These are phyloP conservation scores for Agrostemma githago DNA, from an alignment of 148 eudicot species.

Conservation along the genomic window DNA sequence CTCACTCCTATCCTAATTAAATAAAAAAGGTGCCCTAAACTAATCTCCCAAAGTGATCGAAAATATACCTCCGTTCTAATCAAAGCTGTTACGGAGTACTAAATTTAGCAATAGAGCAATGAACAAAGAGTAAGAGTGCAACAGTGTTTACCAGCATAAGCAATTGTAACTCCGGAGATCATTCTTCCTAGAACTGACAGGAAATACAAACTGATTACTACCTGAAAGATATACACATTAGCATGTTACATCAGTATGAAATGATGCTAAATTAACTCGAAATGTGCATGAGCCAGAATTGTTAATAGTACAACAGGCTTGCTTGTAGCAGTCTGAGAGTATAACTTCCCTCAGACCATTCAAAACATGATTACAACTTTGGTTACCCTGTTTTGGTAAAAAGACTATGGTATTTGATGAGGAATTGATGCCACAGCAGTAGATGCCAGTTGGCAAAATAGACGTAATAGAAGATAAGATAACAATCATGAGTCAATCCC, in stretches of 20 bases:
- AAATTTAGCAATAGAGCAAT: constrained; percentile 2
- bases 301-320: neutral
- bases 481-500: neutral
- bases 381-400: neutral
- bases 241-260: neutral
- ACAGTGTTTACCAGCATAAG: constrained; percentile 60
- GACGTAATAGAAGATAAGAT: neutral
- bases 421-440: neutral
- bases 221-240: constrained; percentile 36
- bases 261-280: neutral
- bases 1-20: no score
- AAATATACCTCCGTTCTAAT: no score
- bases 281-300: neutral
- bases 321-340: neutral
- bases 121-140: neutral
- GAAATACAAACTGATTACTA: constrained; percentile 58
- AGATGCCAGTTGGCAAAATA: neutral
- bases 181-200: constrained; percentile 81
- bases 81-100: neutral
- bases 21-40: no score
- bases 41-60: no score
- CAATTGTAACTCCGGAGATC: constrained; percentile 79
- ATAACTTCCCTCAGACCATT: neutral
- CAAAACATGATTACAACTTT: neutral
- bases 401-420: neutral